Evolutionary conservation across 2,329 filamentous ascomycete species (phyloP).

Genomic region (Epichloe sp.): DNA sequence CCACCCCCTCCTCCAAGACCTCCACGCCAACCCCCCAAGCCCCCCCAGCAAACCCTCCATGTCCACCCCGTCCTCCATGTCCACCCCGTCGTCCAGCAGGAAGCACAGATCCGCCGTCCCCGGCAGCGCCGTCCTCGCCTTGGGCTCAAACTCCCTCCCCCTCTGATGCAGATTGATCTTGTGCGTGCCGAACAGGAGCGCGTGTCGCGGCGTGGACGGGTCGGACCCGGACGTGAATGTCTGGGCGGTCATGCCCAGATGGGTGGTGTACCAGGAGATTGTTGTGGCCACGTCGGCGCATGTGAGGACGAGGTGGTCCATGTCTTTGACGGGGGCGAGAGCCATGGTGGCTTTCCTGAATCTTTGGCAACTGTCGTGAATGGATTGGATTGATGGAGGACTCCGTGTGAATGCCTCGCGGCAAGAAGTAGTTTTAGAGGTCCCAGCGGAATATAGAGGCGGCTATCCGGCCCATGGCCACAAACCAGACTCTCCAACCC

Average conservation of each 20-base stretch:
- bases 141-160: constrained; percentile 45
- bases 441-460: no score
- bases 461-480: no score
- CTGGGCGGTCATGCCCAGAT: constrained; percentile 44
- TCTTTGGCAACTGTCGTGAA: not conserved
- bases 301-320: constrained; percentile 50
- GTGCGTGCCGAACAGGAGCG: constrained; percentile 41
- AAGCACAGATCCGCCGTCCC: constrained; percentile 50
- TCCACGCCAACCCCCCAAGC: constrained; percentile 31
- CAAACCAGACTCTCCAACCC: no score
- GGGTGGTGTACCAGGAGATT: constrained; percentile 38
- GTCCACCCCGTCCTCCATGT: constrained; percentile 28
- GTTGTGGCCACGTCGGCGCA: constrained; percentile 36
- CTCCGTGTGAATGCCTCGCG: no score
- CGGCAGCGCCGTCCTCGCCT: constrained; percentile 37
- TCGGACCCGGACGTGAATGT: constrained; percentile 31
- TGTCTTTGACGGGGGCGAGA: constrained; percentile 24
- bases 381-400: not conserved
- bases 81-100: constrained; percentile 31
- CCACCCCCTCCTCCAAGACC: constrained; percentile 42
- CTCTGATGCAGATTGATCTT: constrained; percentile 50
- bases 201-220: constrained; percentile 27
- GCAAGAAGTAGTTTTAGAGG: no score
- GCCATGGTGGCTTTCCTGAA: not conserved
- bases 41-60: constrained; percentile 31